Percentiles rank a stretch among this genome's conserved stretches.
phyloP scores from a whole-genome alignment of 192 early-diverging fungal species.

The Entomortierella beljakovae region DNA sequence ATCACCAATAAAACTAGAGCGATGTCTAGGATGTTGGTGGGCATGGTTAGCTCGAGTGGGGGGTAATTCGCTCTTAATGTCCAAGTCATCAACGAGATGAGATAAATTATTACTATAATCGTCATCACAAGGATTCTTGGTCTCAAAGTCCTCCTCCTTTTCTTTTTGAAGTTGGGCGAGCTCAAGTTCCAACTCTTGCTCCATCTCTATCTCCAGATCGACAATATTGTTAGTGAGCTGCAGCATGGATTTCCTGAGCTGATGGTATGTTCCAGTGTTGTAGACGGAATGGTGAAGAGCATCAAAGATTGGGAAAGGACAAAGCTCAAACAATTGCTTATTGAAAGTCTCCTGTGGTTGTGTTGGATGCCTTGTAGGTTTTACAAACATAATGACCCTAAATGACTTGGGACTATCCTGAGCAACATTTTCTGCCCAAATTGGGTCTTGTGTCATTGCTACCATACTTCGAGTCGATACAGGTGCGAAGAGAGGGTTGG shows the following conservation, averaged over 20 bases:
- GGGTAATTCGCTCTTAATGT: constrained; percentile 1
- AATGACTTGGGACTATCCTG: constrained; percentile 13
- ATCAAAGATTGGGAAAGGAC: constrained; percentile 55
- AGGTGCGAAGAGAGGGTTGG: no score
- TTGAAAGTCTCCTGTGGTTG: constrained; percentile 34
- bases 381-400: constrained; percentile 55
- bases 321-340: constrained; percentile 36
- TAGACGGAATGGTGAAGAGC: constrained; percentile 54
- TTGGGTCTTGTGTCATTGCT: constrained; percentile 38
- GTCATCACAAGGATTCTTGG: no score
- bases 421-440: constrained; percentile 9
- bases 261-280: constrained; percentile 50
- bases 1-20: constrained; percentile 32
- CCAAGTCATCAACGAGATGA: background rate
- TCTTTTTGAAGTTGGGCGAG: constrained; percentile 4
- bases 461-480: constrained; percentile 8
- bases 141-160: background rate
- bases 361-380: constrained; percentile 48
- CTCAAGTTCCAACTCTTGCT: constrained; percentile 20
- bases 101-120: background rate
- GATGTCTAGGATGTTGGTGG: constrained; percentile 14
- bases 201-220: constrained; percentile 35
- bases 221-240: constrained; percentile 48
- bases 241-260: constrained; percentile 48
- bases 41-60: background rate